Evolutionary conservation across 805 yeast species (phyloP), one percentile per base, ranked within the genome.

Genomic region (Barnettozyma vustinii): DNA sequence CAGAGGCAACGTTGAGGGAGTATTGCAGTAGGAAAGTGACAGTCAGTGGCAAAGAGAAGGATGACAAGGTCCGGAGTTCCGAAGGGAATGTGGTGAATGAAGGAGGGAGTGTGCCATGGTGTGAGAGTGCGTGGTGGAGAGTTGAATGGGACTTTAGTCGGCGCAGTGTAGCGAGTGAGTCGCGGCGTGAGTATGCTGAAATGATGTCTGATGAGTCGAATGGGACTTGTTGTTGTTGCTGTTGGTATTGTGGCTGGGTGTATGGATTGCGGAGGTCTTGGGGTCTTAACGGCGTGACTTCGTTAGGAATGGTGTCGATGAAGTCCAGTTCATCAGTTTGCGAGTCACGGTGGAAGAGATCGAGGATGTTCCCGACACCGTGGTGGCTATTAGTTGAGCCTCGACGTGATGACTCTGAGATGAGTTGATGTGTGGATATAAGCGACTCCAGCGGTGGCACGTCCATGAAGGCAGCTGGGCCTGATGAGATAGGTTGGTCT

Each of bases 1-100:
- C 86, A 1, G 88, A 82, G 15, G 90, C 88, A 45, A 86, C 83
- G 4, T 88, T 82, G 43, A 85, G 69, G 0, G 90, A 84, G 61
- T 83, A 81, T 61, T 85, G 90, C 51, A 85, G 65, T 25, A 85
- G 61, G 56, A 85, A 85, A 0, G 92, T 84, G 45, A 82, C 67
- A 18, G 83, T 72, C 56, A 85, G 65, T 0, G 92, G 92, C 27
- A 80, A 55, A 0, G 88, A 80, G 68, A 67, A 78, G 60, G 50
- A 68, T 2, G 61, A 49, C 30, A 71, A 51, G 3, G 64, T 75
- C 47, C 65, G 72, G 37, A 72, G 67, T 37, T 78, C 81, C 46
- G 75, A 71, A 55, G 72, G 74, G 4, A 47, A 18, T 3, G 56
- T 20, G 2, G 64, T 59, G 32, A 58, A 60, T 10, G 55, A 36